These are phyloP conservation scores for Gentiana macrophylla DNA, from an alignment of 257 asterid species.

Conservation along the genomic window DNA sequence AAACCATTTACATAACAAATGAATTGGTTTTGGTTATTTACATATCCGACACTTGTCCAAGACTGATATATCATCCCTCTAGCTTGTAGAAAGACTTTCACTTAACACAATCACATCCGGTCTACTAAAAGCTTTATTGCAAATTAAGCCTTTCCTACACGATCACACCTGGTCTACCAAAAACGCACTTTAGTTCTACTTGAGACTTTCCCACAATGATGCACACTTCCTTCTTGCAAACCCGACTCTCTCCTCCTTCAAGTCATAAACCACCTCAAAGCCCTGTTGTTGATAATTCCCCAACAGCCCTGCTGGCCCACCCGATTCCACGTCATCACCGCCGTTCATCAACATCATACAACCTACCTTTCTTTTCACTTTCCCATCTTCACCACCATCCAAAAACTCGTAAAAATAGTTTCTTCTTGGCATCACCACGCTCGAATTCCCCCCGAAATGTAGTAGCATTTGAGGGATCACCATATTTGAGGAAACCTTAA, in stretches of 20 bases:
- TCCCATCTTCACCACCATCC: conserved; percentile 31
- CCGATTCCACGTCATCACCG: conserved; percentile 56
- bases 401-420: conserved; percentile 68
- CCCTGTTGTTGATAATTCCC: conserved; percentile 98
- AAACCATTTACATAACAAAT: not conserved
- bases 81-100: too few species aligned
- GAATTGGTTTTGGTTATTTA: not conserved
- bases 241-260: conserved; percentile 64
- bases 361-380: conserved; percentile 40
- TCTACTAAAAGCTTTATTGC: too few species aligned
- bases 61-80: conserved; percentile 7
- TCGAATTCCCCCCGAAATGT: conserved; percentile 75
- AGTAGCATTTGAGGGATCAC: conserved; percentile 40
- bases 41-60: not conserved
- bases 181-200: conserved; percentile 25
- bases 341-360: conserved; percentile 88
- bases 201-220: conserved; percentile 70
- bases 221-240: conserved; percentile 78
- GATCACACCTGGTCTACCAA: too few species aligned
- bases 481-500: not conserved
- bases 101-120: too few species aligned
- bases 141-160: not conserved
- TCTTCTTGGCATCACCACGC: conserved; percentile 69
- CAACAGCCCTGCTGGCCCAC: conserved; percentile 88
- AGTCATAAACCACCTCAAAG: conserved; percentile 89